Evolutionary conservation across 768 basidiomycete genomes (phyloP), one percentile per base, ranked within the genome.

Genomic region (Kwoniella botswanensis): DNA sequence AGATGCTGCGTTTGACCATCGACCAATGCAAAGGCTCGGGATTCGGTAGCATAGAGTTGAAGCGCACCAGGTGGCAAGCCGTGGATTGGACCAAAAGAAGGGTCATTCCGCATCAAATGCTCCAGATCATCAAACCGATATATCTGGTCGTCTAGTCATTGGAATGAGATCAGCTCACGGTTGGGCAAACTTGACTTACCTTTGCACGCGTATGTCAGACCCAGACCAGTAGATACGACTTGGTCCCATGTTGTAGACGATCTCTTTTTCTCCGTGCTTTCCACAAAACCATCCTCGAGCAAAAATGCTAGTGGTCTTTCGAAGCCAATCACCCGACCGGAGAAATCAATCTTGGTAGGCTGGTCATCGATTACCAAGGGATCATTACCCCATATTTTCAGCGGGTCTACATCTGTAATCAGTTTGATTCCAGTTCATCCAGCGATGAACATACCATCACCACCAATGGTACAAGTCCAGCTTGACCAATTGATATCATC

Each of bases 11-110:
- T 54, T 21, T 18, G 52, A 12, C 69, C 70, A 41, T 15, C n/a
- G 17, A 58, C 17, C 11, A 68, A 59, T 4, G 73, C 43, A 43
- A 77, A 74, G 24, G 64, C 65, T 53, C 78, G 69, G 11, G 78
- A 79, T 29, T 77, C 78, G 44, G 71, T 74, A 22, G 73, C 63
- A 58, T 70, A 68, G 3, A 77, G 57, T 42, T 53, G 41, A n/a
- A 24, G 21, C 9, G 63, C 9, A 52, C 46, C 24, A 12, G 18
- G 63, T 43, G 44, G 52, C 2, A 54, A 18, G 21, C 52, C 46
- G n/a, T 12, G 22, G n/a, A 63, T 29, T 13, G 56, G 21, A n/a
- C 59, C 58, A 12, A 24, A 26, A n/a, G 43, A 11, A 22, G 46
- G 21, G 15, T 43, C 17, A 17, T 63, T 35, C 21, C 7, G 13